Conservation (phyloP, 2,329 filamentous ascomycete genomes). For the Phaeoacremonium minimum region DNA sequence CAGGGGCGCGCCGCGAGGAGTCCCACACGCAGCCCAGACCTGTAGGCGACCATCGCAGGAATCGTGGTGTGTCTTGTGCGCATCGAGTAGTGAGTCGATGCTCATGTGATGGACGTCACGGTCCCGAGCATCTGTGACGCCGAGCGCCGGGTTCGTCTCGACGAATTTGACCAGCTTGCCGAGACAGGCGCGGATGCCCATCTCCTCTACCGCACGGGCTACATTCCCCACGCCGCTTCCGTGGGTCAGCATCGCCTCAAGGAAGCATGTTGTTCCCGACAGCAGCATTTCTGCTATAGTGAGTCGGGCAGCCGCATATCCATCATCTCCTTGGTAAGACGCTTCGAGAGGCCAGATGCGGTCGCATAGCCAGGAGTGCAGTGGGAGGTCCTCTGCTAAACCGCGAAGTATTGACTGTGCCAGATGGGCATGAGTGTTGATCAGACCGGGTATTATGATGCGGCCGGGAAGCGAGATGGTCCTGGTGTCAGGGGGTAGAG, state of each 20-base stretch:
- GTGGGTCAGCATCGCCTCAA: slow-evolving; percentile 43
- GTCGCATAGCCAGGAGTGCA: slow-evolving; percentile 47
- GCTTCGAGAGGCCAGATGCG: slow-evolving; percentile 36
- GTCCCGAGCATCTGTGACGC: slow-evolving; percentile 28
- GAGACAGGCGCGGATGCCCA: slow-evolving; percentile 15
- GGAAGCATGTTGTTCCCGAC: slow-evolving; percentile 44
- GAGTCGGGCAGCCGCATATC: slow-evolving; percentile 40
- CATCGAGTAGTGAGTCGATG: slow-evolving; percentile 22
- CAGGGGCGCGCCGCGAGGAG: slow-evolving; percentile 36
- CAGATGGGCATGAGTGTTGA: slow-evolving; percentile 46
- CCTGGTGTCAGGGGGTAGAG: slow-evolving; percentile 15
- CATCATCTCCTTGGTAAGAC: slow-evolving; percentile 26
- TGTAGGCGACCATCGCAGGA: slow-evolving; percentile 32
- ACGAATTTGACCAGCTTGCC: slow-evolving; percentile 29
- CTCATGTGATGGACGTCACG: slow-evolving; percentile 28
- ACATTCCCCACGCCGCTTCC: slow-evolving; percentile 18
- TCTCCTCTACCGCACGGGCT: slow-evolving; percentile 12
- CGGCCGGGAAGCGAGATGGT: slow-evolving; percentile 28
- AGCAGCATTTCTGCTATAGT: slow-evolving; percentile 47
- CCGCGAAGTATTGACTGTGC: slow-evolving; percentile 44
- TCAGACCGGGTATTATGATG: slow-evolving; percentile 43
- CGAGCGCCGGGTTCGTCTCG: slow-evolving; percentile 24
- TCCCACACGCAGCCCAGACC: slow-evolving; percentile 42
- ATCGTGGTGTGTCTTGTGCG: slow-evolving; percentile 17
- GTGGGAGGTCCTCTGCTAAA: slow-evolving; percentile 41